Evolutionary conservation across 345 rosid genomes (phyloP).

Genomic region (Leavenworthia alabamica): DNA sequence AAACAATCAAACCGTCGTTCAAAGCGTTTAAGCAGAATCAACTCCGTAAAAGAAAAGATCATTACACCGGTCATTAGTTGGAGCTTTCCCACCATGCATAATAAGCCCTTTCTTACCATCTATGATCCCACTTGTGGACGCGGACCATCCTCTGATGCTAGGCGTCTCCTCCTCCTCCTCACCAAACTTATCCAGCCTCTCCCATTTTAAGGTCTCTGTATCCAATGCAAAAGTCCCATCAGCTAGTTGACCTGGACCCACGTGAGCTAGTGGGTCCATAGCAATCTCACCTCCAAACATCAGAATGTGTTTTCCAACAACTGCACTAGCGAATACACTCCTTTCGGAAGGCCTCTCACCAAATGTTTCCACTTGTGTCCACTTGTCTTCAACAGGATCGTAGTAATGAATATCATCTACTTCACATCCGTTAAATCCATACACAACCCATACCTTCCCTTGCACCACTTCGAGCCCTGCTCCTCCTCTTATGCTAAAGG

Average conservation of each 20-base stretch:
- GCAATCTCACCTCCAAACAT: constrained; percentile 28
- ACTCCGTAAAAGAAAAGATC: constrained; percentile 20
- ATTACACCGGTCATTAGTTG: constrained; percentile 14
- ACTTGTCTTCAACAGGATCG: constrained; percentile 8
- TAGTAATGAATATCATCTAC: constrained; percentile 16
- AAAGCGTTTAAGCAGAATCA: neutral
- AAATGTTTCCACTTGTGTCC: constrained; percentile 22
- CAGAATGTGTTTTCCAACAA: constrained; percentile 22
- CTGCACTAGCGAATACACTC: constrained; percentile 27
- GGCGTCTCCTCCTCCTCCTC: constrained; percentile 11
- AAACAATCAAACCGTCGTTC: neutral
- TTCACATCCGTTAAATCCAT: constrained; percentile 22
- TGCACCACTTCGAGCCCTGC: constrained; percentile 25
- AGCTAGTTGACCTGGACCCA: constrained; percentile 17
- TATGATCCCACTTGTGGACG: constrained; percentile 15
- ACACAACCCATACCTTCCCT: constrained; percentile 28
- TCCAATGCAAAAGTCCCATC: constrained; percentile 25
- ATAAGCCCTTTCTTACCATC: constrained; percentile 20
- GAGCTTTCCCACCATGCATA: constrained; percentile 30
- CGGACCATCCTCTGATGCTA: constrained; percentile 18
- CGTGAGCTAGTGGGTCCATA: constrained; percentile 13
- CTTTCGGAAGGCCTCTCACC: constrained; percentile 23
- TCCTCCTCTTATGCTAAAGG: constrained; percentile 18
- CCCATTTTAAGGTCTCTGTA: constrained; percentile 21
- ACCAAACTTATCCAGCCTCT: constrained; percentile 10